phyloP scores from a whole-genome alignment of 441 rosid species.

The Pelargonium australe region DNA sequence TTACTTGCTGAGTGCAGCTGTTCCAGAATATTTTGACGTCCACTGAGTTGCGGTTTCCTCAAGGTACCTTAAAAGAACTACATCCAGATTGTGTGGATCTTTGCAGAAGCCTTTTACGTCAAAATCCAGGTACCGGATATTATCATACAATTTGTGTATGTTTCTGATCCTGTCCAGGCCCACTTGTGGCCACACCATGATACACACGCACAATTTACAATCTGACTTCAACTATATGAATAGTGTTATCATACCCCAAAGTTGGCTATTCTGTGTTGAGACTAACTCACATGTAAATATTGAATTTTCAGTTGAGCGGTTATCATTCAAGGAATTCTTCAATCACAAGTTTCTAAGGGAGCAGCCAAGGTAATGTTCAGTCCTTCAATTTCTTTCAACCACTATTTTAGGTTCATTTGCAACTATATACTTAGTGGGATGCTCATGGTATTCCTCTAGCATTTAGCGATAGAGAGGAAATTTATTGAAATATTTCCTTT shows the following conservation, averaged over 20 bases:
- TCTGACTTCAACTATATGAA: constrained; percentile 4
- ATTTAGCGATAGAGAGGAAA: neutral
- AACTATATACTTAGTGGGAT: constrained; percentile 6
- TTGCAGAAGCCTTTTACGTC: constrained; percentile 65
- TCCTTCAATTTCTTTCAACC: constrained; percentile 5
- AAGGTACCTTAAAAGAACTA: constrained; percentile 43
- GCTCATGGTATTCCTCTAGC: neutral
- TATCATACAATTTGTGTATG: constrained; percentile 9
- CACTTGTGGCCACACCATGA: no score
- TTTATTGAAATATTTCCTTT: no score
- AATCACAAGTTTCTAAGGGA: constrained; percentile 53
- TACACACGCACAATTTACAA: neutral
- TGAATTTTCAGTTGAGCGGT: constrained; percentile 53
- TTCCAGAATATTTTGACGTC: constrained; percentile 67
- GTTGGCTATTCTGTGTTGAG: constrained; percentile 5
- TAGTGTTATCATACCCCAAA: constrained; percentile 9
- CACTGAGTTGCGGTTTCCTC: constrained; percentile 65
- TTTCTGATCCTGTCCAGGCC: neutral
- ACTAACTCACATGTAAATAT: constrained; percentile 9
- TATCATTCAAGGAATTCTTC: constrained; percentile 70
- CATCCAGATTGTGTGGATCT: constrained; percentile 74
- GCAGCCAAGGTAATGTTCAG: constrained; percentile 42
- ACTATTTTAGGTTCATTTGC: constrained; percentile 4
- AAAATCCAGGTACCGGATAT: constrained; percentile 50
- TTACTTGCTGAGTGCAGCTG: constrained; percentile 44